These are phyloP conservation scores for Tulasnella sp. DNA, from an alignment of 768 basidiomycete species.

Conservation along the genomic window DNA sequence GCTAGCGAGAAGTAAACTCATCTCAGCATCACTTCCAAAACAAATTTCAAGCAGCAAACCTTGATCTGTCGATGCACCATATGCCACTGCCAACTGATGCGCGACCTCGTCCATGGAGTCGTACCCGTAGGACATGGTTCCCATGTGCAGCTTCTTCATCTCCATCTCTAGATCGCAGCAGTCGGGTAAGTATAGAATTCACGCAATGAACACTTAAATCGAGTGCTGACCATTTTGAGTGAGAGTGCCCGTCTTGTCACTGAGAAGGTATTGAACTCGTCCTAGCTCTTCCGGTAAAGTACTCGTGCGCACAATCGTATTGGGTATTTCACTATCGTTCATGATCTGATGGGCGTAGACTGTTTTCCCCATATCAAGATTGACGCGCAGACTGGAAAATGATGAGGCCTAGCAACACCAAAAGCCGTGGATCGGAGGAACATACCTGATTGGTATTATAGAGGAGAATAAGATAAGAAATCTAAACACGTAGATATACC, in stretches of 20 bases:
- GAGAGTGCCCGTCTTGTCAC: slow-evolving; percentile 95
- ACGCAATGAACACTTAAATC: neutral
- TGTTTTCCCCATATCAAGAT: slow-evolving; percentile 99
- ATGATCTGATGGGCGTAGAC: slow-evolving; percentile 94
- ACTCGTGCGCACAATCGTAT: slow-evolving; percentile 93
- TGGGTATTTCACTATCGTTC: slow-evolving; percentile 84
- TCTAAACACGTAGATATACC: slow-evolving; percentile 94
- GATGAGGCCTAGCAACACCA: neutral
- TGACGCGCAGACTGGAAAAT: slow-evolving; percentile 74
- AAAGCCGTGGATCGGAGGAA: neutral
- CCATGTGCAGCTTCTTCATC: slow-evolving; percentile 98
- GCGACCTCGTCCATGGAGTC: slow-evolving; percentile 99
- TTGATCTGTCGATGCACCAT: slow-evolving; percentile 53
- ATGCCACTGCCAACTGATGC: slow-evolving; percentile 79
- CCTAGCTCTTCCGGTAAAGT: slow-evolving; percentile 95
- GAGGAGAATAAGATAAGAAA: slow-evolving; percentile 97
- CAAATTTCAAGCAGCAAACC: slow-evolving; percentile 29
- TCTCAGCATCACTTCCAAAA: neutral
- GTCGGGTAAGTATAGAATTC: neutral
- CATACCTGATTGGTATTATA: slow-evolving; percentile 96
- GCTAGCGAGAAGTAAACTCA: neutral
- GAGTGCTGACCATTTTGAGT: slow-evolving; percentile 75
- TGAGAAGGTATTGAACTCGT: slow-evolving; percentile 87
- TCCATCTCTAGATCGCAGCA: slow-evolving; percentile 71
- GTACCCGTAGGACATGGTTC: slow-evolving; percentile 90